A percentile compares a stretch with the other conserved stretches of the same genome.
phyloP scores from a whole-genome alignment of 73 alveolate species.

The Durusdinium trenchii region DNA sequence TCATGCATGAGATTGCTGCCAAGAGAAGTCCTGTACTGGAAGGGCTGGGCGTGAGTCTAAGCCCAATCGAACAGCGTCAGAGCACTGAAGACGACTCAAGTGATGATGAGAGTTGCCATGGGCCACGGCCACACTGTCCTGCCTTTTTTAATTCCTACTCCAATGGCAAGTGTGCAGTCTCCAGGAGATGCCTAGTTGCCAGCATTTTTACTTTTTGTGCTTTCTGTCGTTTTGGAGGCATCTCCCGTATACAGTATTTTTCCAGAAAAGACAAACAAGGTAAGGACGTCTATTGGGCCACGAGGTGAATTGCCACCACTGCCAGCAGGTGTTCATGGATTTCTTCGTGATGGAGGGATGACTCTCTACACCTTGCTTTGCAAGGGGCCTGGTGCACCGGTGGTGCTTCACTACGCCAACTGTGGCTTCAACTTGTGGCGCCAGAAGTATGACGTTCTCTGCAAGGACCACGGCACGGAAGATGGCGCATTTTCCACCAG shows the following conservation, averaged over 20 bases:
- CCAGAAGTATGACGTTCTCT: constrained; percentile 58
- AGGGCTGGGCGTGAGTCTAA: constrained; percentile 25
- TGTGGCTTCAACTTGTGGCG: constrained; percentile 79
- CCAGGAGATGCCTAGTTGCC: no score
- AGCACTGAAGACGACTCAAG: constrained; percentile 42
- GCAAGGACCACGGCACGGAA: constrained; percentile 88
- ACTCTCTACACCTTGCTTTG: constrained; percentile 73
- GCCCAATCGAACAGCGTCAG: not conserved
- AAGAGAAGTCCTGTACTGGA: constrained; percentile 45
- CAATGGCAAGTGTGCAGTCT: constrained; percentile 90
- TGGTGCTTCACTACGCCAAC: constrained; percentile 93
- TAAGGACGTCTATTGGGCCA: constrained; percentile 71
- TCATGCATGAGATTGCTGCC: constrained; percentile 76
- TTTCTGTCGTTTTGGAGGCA: no score
- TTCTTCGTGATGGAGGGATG: constrained; percentile 89
- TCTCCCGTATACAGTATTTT: no score
- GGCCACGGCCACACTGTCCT: constrained; percentile 81
- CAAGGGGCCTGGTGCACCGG: constrained; percentile 94
- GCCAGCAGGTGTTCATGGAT: constrained; percentile 94
- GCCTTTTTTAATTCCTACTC: constrained; percentile 79
- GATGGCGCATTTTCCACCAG: constrained; percentile 80
- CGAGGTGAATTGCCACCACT: constrained; percentile 83
- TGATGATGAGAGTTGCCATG: constrained; percentile 89
- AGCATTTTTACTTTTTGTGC: no score
- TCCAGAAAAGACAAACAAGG: no score